phyloP scores from a whole-genome alignment of 2,329 filamentous ascomycete species.

The Colletotrichum endophyticum region DNA sequence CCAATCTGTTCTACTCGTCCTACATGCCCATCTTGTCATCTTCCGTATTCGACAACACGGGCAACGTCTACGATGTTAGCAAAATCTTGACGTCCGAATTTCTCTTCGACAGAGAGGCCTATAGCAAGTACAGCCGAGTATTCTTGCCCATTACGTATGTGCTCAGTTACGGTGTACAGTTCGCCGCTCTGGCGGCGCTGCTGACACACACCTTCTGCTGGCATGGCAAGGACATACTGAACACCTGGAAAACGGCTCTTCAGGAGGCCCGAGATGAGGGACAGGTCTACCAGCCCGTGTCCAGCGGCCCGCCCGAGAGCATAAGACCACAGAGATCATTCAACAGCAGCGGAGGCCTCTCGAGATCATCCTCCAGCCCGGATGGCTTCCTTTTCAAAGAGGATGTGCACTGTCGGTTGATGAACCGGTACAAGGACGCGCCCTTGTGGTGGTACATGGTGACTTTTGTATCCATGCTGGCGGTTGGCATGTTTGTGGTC shows the following conservation, averaged over 20 bases:
- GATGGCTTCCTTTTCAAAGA: slow-evolving; percentile 71
- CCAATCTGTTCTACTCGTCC: slow-evolving; percentile 78
- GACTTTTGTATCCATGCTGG: slow-evolving; percentile 77
- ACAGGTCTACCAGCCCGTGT: slow-evolving; percentile 60
- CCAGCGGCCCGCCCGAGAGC: slow-evolving; percentile 27
- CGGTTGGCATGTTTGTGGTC: slow-evolving; percentile 81
- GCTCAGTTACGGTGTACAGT: slow-evolving; percentile 84
- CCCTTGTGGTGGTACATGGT: slow-evolving; percentile 81
- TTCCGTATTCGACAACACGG: slow-evolving; percentile 85
- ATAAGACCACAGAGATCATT: slow-evolving; percentile 6
- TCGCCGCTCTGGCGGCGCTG: slow-evolving; percentile 80
- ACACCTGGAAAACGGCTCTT: slow-evolving; percentile 74
- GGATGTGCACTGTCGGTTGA: slow-evolving; percentile 84
- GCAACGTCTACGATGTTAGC: slow-evolving; percentile 79
- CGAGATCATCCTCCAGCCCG: slow-evolving; percentile 42
- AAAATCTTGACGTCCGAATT: slow-evolving; percentile 81
- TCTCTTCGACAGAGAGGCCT: slow-evolving; percentile 77
- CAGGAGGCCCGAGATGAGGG: slow-evolving; percentile 62
- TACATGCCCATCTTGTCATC: slow-evolving; percentile 89
- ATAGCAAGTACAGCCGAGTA: slow-evolving; percentile 81
- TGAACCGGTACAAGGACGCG: slow-evolving; percentile 82
- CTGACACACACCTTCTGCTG: slow-evolving; percentile 83
- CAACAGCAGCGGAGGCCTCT: slow-evolving; percentile 26
- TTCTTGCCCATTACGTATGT: slow-evolving; percentile 89
- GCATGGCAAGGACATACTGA: slow-evolving; percentile 84